A percentile compares a stretch with the other conserved stretches of the same genome.
Conservation (phyloP, 176 grass and related monocot genomes). For the Triticum dicoccoides region DNA sequence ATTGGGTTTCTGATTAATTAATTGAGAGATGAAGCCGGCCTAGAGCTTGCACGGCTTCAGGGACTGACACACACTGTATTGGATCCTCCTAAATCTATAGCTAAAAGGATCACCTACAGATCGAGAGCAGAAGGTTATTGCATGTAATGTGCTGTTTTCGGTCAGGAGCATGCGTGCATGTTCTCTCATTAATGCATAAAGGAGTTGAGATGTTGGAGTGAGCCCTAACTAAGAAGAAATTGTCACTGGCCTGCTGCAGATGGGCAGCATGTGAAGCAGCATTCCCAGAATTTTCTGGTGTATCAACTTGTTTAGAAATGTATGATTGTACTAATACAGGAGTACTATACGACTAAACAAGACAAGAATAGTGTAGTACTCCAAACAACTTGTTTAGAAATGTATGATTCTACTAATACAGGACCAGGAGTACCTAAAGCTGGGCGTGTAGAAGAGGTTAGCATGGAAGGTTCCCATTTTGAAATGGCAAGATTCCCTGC, state of each 20-base stretch:
- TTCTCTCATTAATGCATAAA: not conserved
- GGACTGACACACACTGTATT: not conserved
- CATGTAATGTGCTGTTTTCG: not conserved
- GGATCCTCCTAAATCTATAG: not conserved
- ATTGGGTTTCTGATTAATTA: constrained; percentile 7
- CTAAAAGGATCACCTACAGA: not conserved
- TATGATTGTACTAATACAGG: not conserved
- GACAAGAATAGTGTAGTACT: too few relatives aligned
- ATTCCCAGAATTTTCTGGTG: not conserved
- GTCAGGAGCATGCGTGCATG: not conserved
- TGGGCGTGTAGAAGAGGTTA: not conserved
- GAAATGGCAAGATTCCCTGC: constrained; percentile 19
- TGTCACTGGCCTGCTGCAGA: too few relatives aligned
- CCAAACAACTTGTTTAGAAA: too few relatives aligned
- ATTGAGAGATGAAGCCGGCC: not conserved
- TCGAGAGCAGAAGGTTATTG: not conserved
- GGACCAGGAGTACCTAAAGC: not conserved
- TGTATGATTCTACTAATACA: too few relatives aligned
- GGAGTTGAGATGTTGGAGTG: not conserved
- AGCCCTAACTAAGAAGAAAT: not conserved
- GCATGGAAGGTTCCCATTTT: constrained; percentile 44
- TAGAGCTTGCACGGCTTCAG: not conserved
- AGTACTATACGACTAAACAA: not conserved
- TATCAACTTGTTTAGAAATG: not conserved
- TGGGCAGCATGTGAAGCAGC: not conserved